phyloP scores from a whole-genome alignment of 2,329 filamentous ascomycete species.

The Fusarium camptoceras region DNA sequence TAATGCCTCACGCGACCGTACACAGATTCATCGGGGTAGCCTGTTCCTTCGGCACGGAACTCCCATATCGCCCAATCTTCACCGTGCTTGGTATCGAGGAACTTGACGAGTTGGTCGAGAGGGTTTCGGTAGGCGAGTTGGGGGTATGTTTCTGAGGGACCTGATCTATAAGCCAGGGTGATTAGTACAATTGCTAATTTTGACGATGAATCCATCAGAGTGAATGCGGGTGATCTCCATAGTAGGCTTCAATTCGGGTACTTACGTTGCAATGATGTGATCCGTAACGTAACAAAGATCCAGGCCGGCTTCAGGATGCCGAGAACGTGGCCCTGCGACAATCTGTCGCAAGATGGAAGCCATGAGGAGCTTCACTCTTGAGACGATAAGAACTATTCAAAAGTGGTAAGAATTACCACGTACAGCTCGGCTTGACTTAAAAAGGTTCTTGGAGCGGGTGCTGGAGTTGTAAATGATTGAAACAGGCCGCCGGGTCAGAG shows the following conservation, averaged over 20 bases:
- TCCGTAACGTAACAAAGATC: constrained; percentile 97
- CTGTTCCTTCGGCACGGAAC: constrained; percentile 95
- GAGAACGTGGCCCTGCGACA: constrained; percentile 85
- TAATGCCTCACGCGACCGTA: constrained; percentile 89
- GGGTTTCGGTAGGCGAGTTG: constrained; percentile 95
- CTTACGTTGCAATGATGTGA: constrained; percentile 74
- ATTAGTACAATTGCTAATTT: constrained; percentile 20
- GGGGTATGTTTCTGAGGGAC: constrained; percentile 89
- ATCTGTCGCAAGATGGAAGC: constrained; percentile 87
- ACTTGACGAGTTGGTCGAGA: constrained; percentile 85
- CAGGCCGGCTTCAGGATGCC: constrained; percentile 87
- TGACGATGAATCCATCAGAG: rapidly evolving
- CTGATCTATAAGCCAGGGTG: constrained; percentile 71
- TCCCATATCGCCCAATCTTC: constrained; percentile 96
- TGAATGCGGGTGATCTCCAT: rapidly evolving
- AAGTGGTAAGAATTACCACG: neutral
- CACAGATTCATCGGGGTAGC: constrained; percentile 91
- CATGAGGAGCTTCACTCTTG: constrained; percentile 56
- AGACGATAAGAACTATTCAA: no score
- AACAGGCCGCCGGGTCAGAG: constrained; percentile 12
- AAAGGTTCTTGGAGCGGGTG: neutral
- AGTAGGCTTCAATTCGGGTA: neutral
- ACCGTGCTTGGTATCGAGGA: constrained; percentile 86
- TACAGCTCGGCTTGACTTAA: neutral
- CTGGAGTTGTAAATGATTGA: neutral